These are phyloP conservation scores for Zopfia rhizophila DNA, from an alignment of 2,329 filamentous ascomycete genomes.

Conservation along the genomic window DNA sequence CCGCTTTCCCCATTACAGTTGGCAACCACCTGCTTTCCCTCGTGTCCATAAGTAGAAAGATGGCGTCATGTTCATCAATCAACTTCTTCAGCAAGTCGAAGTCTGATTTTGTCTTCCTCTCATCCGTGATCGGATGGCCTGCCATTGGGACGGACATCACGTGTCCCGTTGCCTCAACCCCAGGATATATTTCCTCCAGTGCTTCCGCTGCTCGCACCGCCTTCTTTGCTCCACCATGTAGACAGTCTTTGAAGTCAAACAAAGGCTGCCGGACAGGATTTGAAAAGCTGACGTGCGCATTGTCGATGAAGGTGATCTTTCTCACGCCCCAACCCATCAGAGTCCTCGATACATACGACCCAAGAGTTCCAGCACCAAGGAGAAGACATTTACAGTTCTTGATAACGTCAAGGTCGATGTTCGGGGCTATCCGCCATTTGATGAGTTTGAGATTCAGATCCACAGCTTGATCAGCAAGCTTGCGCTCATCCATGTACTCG, in stretches of 20 bases:
- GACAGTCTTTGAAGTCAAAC: slow-evolving; percentile 89
- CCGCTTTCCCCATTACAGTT: slow-evolving; percentile 93
- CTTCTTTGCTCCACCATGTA: slow-evolving; percentile 85
- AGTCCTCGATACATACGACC: slow-evolving; percentile 91
- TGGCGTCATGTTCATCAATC: slow-evolving; percentile 85
- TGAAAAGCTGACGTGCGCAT: slow-evolving; percentile 91
- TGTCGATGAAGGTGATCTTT: slow-evolving; percentile 96
- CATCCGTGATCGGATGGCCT: slow-evolving; percentile 85
- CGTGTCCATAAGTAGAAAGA: slow-evolving; percentile 98
- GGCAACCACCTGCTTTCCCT: slow-evolving; percentile 95
- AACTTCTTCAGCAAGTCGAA: slow-evolving; percentile 79
- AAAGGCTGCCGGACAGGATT: slow-evolving; percentile 96
- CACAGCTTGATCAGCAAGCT: slow-evolving; percentile 90
- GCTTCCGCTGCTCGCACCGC: slow-evolving; percentile 82
- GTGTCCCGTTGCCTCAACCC: slow-evolving; percentile 83
- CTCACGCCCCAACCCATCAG: slow-evolving; percentile 95
- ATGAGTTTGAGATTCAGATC: slow-evolving; percentile 97
- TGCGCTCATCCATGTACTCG: slow-evolving; percentile 91
- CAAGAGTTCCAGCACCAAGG: slow-evolving; percentile 90
- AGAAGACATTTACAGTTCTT: slow-evolving; percentile 91
- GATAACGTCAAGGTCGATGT: slow-evolving; percentile 85
- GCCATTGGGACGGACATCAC: slow-evolving; percentile 93
- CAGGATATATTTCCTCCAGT: slow-evolving; percentile 87
- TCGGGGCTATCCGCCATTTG: slow-evolving; percentile 96
- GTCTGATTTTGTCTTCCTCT: slow-evolving; percentile 74